phyloP scores from a whole-genome alignment of 139 green algal species.

The Tetradesmus obliquus region DNA sequence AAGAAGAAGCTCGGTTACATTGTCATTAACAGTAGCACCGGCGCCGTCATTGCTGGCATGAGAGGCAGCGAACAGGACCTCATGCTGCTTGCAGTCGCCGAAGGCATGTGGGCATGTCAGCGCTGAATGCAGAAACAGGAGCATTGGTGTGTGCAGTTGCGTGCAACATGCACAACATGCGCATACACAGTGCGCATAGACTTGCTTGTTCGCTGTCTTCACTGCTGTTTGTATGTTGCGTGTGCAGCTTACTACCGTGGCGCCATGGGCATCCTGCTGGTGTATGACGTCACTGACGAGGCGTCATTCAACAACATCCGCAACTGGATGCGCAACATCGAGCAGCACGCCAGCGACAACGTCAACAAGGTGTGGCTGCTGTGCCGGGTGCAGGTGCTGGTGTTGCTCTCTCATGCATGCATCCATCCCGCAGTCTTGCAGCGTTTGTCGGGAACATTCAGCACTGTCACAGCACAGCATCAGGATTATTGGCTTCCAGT shows the following conservation, averaged over 20 bases:
- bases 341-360: slow-evolving; percentile 94
- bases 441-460: no score
- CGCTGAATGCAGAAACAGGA: not conserved
- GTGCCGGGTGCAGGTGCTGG: not conserved
- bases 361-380: slow-evolving; percentile 89
- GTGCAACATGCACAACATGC: not conserved
- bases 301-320: slow-evolving; percentile 97
- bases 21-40: not conserved
- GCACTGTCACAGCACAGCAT: no score
- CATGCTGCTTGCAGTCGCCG: not conserved
- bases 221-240: not conserved
- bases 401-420: not conserved
- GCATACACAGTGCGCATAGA: not conserved
- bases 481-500: no score
- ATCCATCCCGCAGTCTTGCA: not conserved
- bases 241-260: slow-evolving; percentile 96
- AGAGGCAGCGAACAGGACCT: not conserved
- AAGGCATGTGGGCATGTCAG: not conserved
- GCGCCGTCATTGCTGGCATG: not conserved
- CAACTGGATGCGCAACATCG: slow-evolving; percentile 99
- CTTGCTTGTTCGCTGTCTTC: not conserved
- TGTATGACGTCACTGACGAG: slow-evolving; percentile 98
- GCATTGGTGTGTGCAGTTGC: not conserved
- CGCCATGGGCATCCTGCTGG: slow-evolving; percentile 96
- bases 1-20: not conserved